Base-by-base conservation (phyloP, 129 eudicot species). In the Helichrysum umbraculigerum region DNA sequence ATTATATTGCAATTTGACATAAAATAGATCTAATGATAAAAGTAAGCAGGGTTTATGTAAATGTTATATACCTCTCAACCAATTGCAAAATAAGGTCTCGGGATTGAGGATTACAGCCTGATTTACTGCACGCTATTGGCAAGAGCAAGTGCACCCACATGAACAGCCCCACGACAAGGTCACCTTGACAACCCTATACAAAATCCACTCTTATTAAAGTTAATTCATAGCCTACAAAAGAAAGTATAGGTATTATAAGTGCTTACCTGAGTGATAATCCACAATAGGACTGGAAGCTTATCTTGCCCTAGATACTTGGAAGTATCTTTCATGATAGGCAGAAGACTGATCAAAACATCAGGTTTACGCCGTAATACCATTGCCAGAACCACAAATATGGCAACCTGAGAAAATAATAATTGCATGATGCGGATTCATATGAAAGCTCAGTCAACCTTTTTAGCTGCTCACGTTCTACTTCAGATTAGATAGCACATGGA, bases 371-470 rank as follows among this genome's bases (percentile, higher is more conserved):
- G 66, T 74, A 82, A 60, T 35, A 81, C 79, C 85, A 81, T 84
- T 30, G 88, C 91, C 52, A 87, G 63, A 68, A 84, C 91, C 82
- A 87, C 79, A 79, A 87, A 87, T 14, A 84, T 78, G 44, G 91
- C 88, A 76, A 87, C 87, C 91, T 87, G 86, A 52, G 74, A 70
- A 32, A 19, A 14, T 47, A 47, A 47, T 47, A 3, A 47, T 12
- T 47, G 54, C 54, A 47, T 47, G 54, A 47, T 47, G 54, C 54
- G 3, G 6, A 47, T 47, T 47, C 3, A 14, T 4, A 47, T 14
- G 54, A 47, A 47, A 47, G 54, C 54, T 47, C 17, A 12, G 54
- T 47, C 17, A 47, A 47, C 16, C 54, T 3, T 12, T 41, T 47
- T 47, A 47, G 54, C 52, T 44, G 52, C 52, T 1, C 52, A 44